Percentiles rank a stretch among this genome's conserved stretches.
Conservation (phyloP, 371 early-diverging fungal genomes). For the Parasitella parasitica region DNA sequence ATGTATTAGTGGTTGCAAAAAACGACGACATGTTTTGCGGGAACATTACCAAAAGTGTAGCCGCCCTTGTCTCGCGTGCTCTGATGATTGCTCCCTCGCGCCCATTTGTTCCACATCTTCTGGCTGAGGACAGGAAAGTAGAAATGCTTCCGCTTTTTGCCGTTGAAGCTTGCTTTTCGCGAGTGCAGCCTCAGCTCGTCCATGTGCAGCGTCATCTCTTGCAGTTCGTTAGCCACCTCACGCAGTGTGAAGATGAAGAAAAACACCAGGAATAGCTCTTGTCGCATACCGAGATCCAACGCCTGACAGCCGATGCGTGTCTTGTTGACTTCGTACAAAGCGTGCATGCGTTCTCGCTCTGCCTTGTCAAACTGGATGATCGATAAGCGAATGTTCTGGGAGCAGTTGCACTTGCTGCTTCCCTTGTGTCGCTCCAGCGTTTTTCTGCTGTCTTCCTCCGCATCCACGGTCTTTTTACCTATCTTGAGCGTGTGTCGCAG, state of each 20-base stretch:
- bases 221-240: slow-evolving; percentile 57
- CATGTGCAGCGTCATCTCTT: slow-evolving; percentile 42
- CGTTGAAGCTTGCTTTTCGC: slow-evolving; percentile 25
- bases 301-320: slow-evolving; percentile 34
- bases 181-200: slow-evolving; percentile 36
- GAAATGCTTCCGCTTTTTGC: slow-evolving; percentile 39
- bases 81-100: slow-evolving; percentile 42
- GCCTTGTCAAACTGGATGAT: slow-evolving; percentile 43
- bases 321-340: slow-evolving; percentile 38
- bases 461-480: slow-evolving; percentile 6
- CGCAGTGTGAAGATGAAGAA: slow-evolving; percentile 64
- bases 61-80: slow-evolving; percentile 46
- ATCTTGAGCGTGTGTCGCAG: slow-evolving; percentile 29
- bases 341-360: slow-evolving; percentile 47
- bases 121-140: slow-evolving; percentile 60
- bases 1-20: too few relatives aligned
- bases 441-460: slow-evolving; percentile 5
- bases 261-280: slow-evolving; percentile 64
- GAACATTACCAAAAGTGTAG: slow-evolving; percentile 37
- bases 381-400: slow-evolving; percentile 28
- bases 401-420: slow-evolving; percentile 28
- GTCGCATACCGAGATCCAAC: slow-evolving; percentile 55
- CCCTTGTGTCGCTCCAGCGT: slow-evolving; percentile 15
- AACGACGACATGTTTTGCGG: too few relatives aligned
- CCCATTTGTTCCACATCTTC: slow-evolving; percentile 60